Evolutionary conservation across 2,329 filamentous ascomycete species (phyloP).

Genomic region (Alternaria arborescens): DNA sequence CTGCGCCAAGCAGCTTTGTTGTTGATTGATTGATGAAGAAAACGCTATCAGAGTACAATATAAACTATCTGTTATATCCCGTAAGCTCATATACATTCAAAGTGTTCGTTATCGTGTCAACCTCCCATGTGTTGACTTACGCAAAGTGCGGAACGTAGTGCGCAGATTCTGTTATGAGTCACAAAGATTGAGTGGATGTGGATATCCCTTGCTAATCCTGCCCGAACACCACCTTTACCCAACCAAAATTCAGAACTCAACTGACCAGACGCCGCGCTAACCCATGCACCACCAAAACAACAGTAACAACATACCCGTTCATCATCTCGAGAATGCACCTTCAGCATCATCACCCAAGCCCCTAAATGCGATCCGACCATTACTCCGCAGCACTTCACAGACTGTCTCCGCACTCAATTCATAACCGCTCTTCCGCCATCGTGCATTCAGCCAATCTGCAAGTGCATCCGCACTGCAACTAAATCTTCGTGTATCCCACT

Average conservation of each 20-base stretch:
- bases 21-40: conserved; percentile 17
- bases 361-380: conserved; percentile 47
- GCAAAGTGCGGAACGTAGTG: background rate
- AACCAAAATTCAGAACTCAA: background rate
- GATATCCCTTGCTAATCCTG: background rate
- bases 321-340: conserved; percentile 41
- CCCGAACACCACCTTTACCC: background rate
- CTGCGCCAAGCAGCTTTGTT: conserved; percentile 44
- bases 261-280: conserved; percentile 8
- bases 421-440: conserved; percentile 49
- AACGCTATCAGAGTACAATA: no score
- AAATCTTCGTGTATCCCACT: conserved; percentile 46
- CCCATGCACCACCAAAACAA: background rate
- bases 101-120: background rate
- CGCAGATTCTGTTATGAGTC: background rate
- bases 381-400: conserved; percentile 46
- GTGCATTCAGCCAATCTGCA: conserved; percentile 45
- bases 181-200: background rate
- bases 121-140: background rate
- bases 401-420: conserved; percentile 46
- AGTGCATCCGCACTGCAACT: conserved; percentile 45
- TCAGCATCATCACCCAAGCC: conserved; percentile 47
- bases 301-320: background rate
- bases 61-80: rapidly evolving
- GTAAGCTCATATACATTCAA: background rate